A percentile compares a stretch with the other conserved stretches of the same genome.
phyloP scores from a whole-genome alignment of 2,329 filamentous ascomycete species.

The Aureobasidium subglaciale region DNA sequence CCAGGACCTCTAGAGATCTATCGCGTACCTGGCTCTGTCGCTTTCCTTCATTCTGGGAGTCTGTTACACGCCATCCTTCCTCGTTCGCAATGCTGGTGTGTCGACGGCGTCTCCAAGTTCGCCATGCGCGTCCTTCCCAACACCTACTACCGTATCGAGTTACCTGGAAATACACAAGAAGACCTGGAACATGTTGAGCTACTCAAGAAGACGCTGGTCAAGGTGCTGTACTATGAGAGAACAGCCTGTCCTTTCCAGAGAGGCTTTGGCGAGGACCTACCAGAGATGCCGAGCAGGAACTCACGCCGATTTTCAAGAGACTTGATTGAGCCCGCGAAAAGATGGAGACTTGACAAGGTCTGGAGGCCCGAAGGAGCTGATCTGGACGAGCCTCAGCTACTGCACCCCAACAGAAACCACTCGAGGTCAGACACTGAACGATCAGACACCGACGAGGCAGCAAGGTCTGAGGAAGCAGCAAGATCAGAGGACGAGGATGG shows the following conservation, averaged over 20 bases:
- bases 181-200: constrained; percentile 58
- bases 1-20: constrained; percentile 73
- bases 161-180: constrained; percentile 59
- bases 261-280: constrained; percentile 66
- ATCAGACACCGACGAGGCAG: neutral
- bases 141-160: constrained; percentile 84
- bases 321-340: constrained; percentile 49
- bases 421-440: neutral
- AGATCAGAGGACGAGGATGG: neutral
- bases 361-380: constrained; percentile 40
- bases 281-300: constrained; percentile 57
- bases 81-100: constrained; percentile 89
- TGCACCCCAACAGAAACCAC: neutral
- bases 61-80: constrained; percentile 81
- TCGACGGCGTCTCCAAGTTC: constrained; percentile 76
- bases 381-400: constrained; percentile 14
- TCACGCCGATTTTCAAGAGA: constrained; percentile 63
- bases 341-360: constrained; percentile 40
- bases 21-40: constrained; percentile 74
- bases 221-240: constrained; percentile 77
- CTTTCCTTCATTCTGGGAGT: constrained; percentile 78
- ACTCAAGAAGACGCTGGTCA: constrained; percentile 62
- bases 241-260: constrained; percentile 80
- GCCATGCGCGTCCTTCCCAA: constrained; percentile 78
- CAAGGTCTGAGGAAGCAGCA: too few species aligned